These are phyloP conservation scores for Metarhizium brunneum DNA, from an alignment of 2,329 filamentous ascomycete genomes.

Conservation along the genomic window DNA sequence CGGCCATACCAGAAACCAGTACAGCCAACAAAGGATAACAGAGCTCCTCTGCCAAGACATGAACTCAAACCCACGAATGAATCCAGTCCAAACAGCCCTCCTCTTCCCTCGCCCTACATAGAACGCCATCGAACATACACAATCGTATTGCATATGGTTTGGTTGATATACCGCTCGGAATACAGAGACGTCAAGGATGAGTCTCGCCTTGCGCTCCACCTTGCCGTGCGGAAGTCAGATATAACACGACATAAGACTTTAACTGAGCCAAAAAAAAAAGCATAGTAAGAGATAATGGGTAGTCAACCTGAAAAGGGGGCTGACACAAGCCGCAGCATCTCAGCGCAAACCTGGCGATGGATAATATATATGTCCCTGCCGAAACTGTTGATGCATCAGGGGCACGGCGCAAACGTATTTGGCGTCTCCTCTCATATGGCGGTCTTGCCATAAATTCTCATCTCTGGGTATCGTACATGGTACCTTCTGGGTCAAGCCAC, in stretches of 20 bases:
- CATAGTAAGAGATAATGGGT: no score
- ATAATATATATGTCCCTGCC: no score
- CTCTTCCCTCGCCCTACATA: conserved; percentile 24
- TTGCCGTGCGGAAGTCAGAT: conserved; percentile 52
- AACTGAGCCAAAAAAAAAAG: no score
- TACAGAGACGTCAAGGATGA: conserved; percentile 67
- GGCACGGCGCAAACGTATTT: background rate
- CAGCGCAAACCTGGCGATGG: no score
- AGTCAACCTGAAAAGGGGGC: background rate
- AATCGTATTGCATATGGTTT: background rate
- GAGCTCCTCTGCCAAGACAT: conserved; percentile 3
- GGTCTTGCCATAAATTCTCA: conserved; percentile 4
- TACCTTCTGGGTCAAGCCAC: background rate
- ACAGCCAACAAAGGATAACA: conserved; percentile 1
- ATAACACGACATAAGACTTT: background rate
- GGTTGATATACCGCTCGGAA: conserved; percentile 61
- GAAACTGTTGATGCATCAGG: background rate
- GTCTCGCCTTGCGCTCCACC: conserved; percentile 70
- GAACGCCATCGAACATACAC: conserved; percentile 5
- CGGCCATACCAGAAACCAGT: background rate
- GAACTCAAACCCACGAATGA: conserved; percentile 22
- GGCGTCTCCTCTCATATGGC: background rate
- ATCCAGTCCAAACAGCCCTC: conserved; percentile 31
- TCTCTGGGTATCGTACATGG: conserved; percentile 13
- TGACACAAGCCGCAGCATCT: no score